Base-by-base conservation (phyloP, 176 grass and related monocot genomes). In the Puccinellia tenuiflora region DNA sequence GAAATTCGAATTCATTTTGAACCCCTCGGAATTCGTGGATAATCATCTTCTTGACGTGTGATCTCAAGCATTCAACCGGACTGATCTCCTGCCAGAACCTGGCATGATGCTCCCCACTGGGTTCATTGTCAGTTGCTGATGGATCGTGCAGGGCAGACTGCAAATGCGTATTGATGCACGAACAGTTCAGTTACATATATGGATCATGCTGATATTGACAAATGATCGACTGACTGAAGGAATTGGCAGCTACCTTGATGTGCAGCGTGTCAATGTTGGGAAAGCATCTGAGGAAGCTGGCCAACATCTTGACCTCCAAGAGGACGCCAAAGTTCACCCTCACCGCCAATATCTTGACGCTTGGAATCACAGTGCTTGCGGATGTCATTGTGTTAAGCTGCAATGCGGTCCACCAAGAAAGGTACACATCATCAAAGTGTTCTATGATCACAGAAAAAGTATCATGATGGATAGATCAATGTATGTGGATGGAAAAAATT, bases 211-310 rank as follows among this genome's bases (percentile, higher is more conserved):
- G n/a, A 2, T 8, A 24, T 24, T 40, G 18, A 18, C 2, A 40
- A 40, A 68, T 68, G 61, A 64, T 34, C 2, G 1, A 24, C 20
- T 68, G 21, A 68, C 35, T 3, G 18, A 40, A 68, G 20, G 3
- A 68, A 68, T 7, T 68, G 5, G 20, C 52, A 54, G 5, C 6
- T 21, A 54, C 52, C 52, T 54, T 5, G 20, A 54, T 54, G 9
- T 87, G 79, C 17, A 83, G 71, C 1, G 59, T 57, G 42, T 83
- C 86, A 18, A 83, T 15, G 55, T 70, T 14, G 21, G 86, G 73
- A 52, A 83, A 88, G 73, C 86, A 73, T 83, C 52, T 78, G 5
- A 83, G 43, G 47, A 83, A 71, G 28, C 22, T 46, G 73, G 14
- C 20, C 30, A 78, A 5, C 71, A 78, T 60, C 40, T 78, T 56